Evolutionary conservation across 164 flowering plant species (phyloP).

Genomic region (Protea cynaroides): DNA sequence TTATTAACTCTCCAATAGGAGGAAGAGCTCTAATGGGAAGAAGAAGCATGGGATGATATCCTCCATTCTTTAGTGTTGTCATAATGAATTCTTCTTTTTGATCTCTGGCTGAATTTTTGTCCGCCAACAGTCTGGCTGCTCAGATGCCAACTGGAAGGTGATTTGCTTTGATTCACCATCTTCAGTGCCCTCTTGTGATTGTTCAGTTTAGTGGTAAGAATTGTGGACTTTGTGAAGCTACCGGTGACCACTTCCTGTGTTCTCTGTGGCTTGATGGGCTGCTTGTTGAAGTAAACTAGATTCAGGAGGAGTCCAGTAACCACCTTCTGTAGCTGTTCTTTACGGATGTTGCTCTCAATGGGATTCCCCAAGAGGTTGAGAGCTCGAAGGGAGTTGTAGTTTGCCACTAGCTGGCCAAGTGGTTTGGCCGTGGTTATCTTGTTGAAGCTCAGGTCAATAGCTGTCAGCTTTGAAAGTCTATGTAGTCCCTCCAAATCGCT

Average conservation of each 20-base stretch:
- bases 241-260: conserved; percentile 41
- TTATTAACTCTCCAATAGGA: too few species aligned
- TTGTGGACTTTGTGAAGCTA: too few species aligned
- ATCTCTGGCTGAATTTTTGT: neutral
- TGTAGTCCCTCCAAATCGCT: conserved; percentile 68
- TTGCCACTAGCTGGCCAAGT: conserved; percentile 66
- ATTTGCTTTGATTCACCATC: conserved; percentile 9
- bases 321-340: conserved; percentile 57
- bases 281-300: conserved; percentile 59
- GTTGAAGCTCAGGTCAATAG: conserved; percentile 69
- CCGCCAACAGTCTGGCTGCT: neutral
- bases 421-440: conserved; percentile 66
- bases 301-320: conserved; percentile 52
- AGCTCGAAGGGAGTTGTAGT: conserved; percentile 55
- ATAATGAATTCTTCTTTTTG: neutral
- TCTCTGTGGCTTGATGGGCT: conserved; percentile 49
- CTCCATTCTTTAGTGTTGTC: neutral
- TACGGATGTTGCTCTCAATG: conserved; percentile 45
- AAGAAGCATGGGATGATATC: too few species aligned
- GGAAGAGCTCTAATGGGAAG: too few species aligned
- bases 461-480: conserved; percentile 53
- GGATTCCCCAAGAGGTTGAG: conserved; percentile 60
- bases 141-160: neutral
- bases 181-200: conserved; percentile 27
- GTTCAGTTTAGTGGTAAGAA: conserved; percentile 26